phyloP scores from a whole-genome alignment of 176 grass and related monocot species.

The Raddia distichophylla region DNA sequence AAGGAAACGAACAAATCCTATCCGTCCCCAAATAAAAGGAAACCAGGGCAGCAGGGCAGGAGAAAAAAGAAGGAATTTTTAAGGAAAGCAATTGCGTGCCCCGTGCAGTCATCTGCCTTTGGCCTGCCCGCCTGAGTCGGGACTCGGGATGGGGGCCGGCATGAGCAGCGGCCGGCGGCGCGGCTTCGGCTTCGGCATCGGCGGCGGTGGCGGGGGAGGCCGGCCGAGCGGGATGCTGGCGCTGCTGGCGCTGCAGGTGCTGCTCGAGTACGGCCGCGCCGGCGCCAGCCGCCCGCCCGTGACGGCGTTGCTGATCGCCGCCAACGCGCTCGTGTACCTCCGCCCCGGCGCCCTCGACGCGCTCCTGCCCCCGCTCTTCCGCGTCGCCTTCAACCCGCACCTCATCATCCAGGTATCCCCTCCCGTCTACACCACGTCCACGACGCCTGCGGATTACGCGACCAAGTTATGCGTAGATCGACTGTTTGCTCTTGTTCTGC shows the following conservation, averaged over 20 bases:
- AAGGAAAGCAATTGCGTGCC: not conserved
- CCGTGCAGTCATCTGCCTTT: not conserved
- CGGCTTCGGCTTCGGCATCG: not conserved
- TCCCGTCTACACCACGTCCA: not conserved
- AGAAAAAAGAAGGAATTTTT: not conserved
- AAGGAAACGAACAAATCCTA: not conserved
- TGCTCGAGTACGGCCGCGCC: slow-evolving; percentile 65
- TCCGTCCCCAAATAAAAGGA: slow-evolving; percentile 15
- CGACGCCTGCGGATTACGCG: not conserved
- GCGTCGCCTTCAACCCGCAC: slow-evolving; percentile 75
- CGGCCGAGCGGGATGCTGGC: slow-evolving; percentile 62
- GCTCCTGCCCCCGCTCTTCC: slow-evolving; percentile 67
- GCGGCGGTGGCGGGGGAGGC: slow-evolving; percentile 29
- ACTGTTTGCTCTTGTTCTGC: not conserved
- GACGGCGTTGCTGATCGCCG: slow-evolving; percentile 74
- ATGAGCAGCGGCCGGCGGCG: slow-evolving; percentile 45
- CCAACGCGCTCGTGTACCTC: slow-evolving; percentile 79
- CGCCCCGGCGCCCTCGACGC: slow-evolving; percentile 71
- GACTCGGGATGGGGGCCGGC: slow-evolving; percentile 43
- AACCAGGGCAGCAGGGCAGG: not conserved
- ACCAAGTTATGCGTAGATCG: not conserved
- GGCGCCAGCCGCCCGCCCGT: slow-evolving; percentile 69
- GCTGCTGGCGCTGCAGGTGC: slow-evolving; percentile 72
- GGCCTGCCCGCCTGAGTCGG: not conserved
- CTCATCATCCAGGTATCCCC: slow-evolving; percentile 77